These are phyloP conservation scores for Penicillium sp. DNA, from an alignment of 2,329 filamentous ascomycete species.

Conservation along the genomic window DNA sequence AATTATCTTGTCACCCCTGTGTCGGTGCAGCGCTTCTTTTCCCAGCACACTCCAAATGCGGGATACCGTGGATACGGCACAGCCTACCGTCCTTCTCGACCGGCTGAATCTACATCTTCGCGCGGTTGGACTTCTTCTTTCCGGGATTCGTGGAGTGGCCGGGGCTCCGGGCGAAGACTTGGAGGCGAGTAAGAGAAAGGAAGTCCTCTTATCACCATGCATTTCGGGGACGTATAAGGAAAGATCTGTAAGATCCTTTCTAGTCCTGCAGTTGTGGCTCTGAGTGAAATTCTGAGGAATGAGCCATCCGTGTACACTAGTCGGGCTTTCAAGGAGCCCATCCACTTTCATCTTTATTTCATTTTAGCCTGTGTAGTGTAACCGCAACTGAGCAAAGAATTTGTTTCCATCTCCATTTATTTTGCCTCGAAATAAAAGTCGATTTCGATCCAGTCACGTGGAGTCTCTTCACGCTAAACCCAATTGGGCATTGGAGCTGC, in stretches of 20 bases:
- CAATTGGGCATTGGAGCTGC: constrained; percentile 18
- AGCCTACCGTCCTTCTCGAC: constrained; percentile 38
- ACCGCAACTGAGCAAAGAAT: too few relatives aligned
- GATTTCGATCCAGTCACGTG: constrained; percentile 14
- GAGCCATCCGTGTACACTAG: too few relatives aligned
- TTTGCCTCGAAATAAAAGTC: too few relatives aligned
- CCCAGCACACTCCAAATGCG: constrained; percentile 41
- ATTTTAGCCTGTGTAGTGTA: too few relatives aligned
- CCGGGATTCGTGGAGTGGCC: constrained; percentile 33
- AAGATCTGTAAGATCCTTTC: too few relatives aligned
- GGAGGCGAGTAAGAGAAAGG: constrained; percentile 29
- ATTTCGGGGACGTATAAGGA: too few relatives aligned
- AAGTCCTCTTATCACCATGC: too few relatives aligned
- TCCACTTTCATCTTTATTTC: too few relatives aligned
- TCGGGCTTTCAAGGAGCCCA: too few relatives aligned
- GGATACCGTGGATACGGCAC: constrained; percentile 58
- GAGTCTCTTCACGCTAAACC: constrained; percentile 15
- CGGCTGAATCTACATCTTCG: constrained; percentile 8
- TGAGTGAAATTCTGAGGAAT: too few relatives aligned
- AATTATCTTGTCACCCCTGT: constrained; percentile 70
- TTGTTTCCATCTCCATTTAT: too few relatives aligned
- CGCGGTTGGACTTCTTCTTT: constrained; percentile 31
- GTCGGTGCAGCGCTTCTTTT: constrained; percentile 64
- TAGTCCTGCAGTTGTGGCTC: too few relatives aligned
- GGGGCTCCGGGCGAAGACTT: constrained; percentile 40